A percentile compares a stretch with the other conserved stretches of the same genome.
Evolutionary conservation across 352 stramenopile genomes (phyloP).

Genomic region (Pythium biforme): DNA sequence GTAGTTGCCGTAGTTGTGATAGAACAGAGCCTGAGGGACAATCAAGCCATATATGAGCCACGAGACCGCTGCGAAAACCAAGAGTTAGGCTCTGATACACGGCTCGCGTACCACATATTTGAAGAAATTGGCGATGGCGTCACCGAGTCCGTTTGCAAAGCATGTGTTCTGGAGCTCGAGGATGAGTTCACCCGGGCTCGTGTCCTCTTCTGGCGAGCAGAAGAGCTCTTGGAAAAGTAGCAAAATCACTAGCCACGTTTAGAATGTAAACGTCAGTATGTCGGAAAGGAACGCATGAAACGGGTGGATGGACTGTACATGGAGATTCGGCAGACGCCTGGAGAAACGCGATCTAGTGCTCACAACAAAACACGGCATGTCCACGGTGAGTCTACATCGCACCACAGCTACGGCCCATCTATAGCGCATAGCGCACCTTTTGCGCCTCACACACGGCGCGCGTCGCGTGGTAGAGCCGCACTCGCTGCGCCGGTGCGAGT

Average conservation of each 20-base stretch:
- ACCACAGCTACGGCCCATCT: too few species aligned
- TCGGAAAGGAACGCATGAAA: too few species aligned
- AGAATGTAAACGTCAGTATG: too few species aligned
- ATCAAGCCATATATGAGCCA: neutral
- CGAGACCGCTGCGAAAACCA: neutral
- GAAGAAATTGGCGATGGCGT: conserved; percentile 13
- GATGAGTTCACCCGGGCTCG: conserved; percentile 14
- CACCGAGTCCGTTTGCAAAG: conserved; percentile 3
- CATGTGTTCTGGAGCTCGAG: conserved; percentile 16
- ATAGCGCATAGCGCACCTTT: conserved; percentile 3
- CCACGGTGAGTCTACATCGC: too few species aligned
- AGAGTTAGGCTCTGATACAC: too few species aligned
- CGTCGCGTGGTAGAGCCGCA: conserved; percentile 18
- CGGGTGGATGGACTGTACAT: too few species aligned
- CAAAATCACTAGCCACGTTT: conserved; percentile 14
- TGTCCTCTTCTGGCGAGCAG: conserved; percentile 9
- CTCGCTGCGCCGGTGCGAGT: conserved; percentile 4
- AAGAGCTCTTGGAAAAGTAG: conserved; percentile 27
- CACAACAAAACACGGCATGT: too few species aligned
- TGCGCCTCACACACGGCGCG: conserved; percentile 8
- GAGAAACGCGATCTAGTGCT: too few species aligned
- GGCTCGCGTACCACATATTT: conserved; percentile 17
- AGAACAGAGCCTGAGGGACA: conserved; percentile 9
- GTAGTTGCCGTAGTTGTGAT: conserved; percentile 20
- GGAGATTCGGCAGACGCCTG: too few species aligned